Base-by-base conservation (phyloP, 352 stramenopile genomes). In the Globisporangium perplexum region DNA sequence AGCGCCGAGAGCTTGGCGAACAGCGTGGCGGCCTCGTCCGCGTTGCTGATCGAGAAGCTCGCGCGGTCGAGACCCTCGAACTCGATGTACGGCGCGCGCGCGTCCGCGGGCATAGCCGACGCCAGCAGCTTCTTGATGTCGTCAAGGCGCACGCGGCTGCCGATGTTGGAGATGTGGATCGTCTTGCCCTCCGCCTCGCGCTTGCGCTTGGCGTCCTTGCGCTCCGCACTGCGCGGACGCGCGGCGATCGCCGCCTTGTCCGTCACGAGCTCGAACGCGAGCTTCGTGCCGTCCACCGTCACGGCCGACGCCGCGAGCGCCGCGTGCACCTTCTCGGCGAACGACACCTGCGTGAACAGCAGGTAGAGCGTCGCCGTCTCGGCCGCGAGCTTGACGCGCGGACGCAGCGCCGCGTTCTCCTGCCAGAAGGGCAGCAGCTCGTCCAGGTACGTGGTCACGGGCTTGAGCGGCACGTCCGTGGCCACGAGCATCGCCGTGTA, bases 101-200 rank as follows among this genome's bases (percentile, higher is more conserved):
- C 55, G 4, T 60, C 57, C 3, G 76, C 58, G 26, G 76, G 74
- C 57, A 85, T 69, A 30, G 74, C 82, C 1, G 57, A 66, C 7
- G 74, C 69, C 44, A 96, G 56, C 4, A 92, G 64, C 62, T 92
- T 79, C 75, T 95, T 93, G 50, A 93, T 88, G 56, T 94, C 83
- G 57, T 87, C 73, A 42, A 93, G 63, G 42, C 77, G 78, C 39
- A 88, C 82, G 35, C 73, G 72, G 41, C 57, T 71, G 31, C 76
- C 80, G 44, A 94, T 86, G 68, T 90, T 86, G 20, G 83, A 88
- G 56, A 95, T 88, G 66, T 88, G 72, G 53, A 91, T 86, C 28
- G 69, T 66, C 69, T 95, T 92, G 56, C 77, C 76, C 23, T 89
- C 69, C 15, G 47, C 60, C 20, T 83, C 74, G 28, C 77, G 74